Evolutionary conservation across 2,329 filamentous ascomycete species (phyloP), one percentile per base, ranked within the genome.

Genomic region (Fulvia fulva): DNA sequence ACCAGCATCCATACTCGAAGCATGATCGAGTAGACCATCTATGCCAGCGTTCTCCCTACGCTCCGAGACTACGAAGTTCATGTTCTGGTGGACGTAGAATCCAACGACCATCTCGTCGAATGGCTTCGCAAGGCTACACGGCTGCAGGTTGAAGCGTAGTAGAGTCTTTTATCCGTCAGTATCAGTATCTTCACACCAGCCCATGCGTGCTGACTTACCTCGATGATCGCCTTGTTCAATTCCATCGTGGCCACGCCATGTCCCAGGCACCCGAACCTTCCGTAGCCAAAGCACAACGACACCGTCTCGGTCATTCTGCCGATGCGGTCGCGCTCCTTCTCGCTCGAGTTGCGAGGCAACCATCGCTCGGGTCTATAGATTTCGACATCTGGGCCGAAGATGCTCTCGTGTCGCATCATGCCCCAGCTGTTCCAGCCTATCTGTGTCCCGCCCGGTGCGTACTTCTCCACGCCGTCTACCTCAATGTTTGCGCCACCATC

Each of bases 381-480:
- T 16, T 74, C 69, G 4, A 69, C 68, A 58, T 76, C 74, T 7
- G 57, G 53, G 4, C 74, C 74, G 49, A 75, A 76, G 43, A 75
- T 68, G 16, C 70, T 65, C n/a, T 65, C 61, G 41, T 72, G 63
- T 34, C 68, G 68, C 68, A 71, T 71, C 67, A 76, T 71, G 26
- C 68, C 73, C 71, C 71, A 75, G 49, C 67, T 69, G 56, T 74
- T 74, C 71, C 69, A 72, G 22, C 70, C 74, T n/a, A 76, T 70
- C 56, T 73, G 69, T 0, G 73, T 75, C 4, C 73, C 72, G 1
- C 61, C 67, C 0, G 74, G 72, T 5, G 70, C 70, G 51, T 69
- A 75, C 56, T 71, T 71, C 51, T 73, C 69, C 1, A 68, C 63
- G 14, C 73, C 71, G 28, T 74, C 68, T 28, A 72, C 68, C 6